These are phyloP conservation scores for Ambrosia trifida DNA, from an alignment of 129 eudicot genomes.

Conservation along the genomic window DNA sequence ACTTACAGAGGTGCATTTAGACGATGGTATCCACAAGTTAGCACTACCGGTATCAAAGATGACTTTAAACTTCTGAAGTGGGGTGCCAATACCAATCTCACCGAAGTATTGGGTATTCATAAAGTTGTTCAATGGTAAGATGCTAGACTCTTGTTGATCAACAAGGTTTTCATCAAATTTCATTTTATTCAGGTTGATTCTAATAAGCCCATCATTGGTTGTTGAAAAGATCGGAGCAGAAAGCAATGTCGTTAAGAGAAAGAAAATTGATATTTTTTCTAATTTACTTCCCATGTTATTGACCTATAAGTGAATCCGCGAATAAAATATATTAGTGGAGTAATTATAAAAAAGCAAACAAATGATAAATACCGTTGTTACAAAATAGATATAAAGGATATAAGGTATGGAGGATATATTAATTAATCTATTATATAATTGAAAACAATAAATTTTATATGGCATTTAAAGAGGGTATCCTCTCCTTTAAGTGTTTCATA, in stretches of 20 bases:
- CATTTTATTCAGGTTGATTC: constrained; percentile 48
- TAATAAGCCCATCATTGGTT: constrained; percentile 43
- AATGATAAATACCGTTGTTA: too few species aligned
- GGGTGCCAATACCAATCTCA: constrained; percentile 47
- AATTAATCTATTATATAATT: too few species aligned
- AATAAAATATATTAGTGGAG: too few species aligned
- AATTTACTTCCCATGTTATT: constrained; percentile 32
- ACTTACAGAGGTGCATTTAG: constrained; percentile 63
- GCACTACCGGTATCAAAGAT: constrained; percentile 66
- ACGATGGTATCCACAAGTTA: constrained; percentile 1
- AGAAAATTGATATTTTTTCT: constrained; percentile 19
- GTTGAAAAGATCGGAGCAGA: constrained; percentile 26
- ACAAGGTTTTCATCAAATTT: constrained; percentile 38
- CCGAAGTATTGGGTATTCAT: constrained; percentile 28
- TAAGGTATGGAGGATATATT: too few species aligned
- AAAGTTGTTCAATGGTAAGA: constrained; percentile 47
- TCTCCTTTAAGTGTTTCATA: too few species aligned
- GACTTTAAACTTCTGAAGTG: constrained; percentile 57
- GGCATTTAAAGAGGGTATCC: too few species aligned
- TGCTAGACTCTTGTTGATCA: constrained; percentile 36
- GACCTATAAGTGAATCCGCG: constrained; percentile 15
- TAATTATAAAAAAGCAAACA: too few species aligned
- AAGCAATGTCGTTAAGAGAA: constrained; percentile 29
- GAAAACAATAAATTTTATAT: too few species aligned
- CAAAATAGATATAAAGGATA: too few species aligned